Evolutionary conservation across 169 alveolate genomes (phyloP), one percentile per base, ranked within the genome.

Genomic region (Eimeria zaria): DNA sequence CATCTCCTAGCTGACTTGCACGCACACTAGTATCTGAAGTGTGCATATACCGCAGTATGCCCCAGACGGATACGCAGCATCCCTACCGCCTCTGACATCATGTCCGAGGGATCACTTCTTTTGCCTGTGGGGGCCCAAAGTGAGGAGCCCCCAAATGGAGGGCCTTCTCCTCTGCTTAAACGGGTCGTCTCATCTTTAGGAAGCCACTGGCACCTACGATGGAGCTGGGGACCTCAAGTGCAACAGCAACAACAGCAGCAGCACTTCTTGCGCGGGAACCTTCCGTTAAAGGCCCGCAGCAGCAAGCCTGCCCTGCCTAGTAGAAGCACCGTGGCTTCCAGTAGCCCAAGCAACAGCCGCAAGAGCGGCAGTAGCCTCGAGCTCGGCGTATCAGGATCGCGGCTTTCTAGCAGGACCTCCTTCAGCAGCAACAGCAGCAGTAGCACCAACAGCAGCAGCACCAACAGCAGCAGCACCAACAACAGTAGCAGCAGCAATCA

Each of bases 191-290:
- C 80, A 11, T 85, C 80, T n/a, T 41, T 30, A 5, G 93, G 81
- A 58, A 22, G 22, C 39, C 93, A 39, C 41, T 85, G 93, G 93
- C 62, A 55, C 62, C 80, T 67, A 18, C 93, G 36, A 4, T 85
- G 81, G 80, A 85, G 41, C 30, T 85, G 81, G 93, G 81, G 80
- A 41, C 33, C 64, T 62, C 93, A 60, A 2, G 93, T 85, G 44
- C 76, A 84, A 27, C 55, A n/a, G 58, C 76, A 58, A 41, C 76
- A 58, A 41, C 80, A 39, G 44, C 53, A 39, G n/a, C 76, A 39
- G 81, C 80, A 48, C 81, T 12, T 33, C 11, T 53, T 33, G 44
- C 91, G 33, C 58, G 88, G 62, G 67, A 30, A 30, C 30, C 55
- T n/a, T 30, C 46, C 62, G 12, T 22, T 85, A 46, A 60, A n/a